phyloP scores from a whole-genome alignment of 495 filamentous ascomycete species.

The Aspergillus campestris region DNA sequence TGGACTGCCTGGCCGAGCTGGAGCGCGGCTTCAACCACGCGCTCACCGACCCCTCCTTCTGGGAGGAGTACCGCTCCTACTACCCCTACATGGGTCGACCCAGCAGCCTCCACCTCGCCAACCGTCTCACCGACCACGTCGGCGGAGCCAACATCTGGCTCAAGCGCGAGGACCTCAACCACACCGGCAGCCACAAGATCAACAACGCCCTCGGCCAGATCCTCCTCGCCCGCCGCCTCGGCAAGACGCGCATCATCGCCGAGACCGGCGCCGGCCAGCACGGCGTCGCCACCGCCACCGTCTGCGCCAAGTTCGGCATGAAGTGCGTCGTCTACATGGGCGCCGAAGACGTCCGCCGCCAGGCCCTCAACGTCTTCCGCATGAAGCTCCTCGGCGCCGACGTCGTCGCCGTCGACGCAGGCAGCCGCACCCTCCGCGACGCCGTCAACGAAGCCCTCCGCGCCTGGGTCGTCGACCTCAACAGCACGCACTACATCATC shows the following conservation, averaged over 20 bases:
- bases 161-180: slow-evolving; percentile 90
- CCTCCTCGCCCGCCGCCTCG: slow-evolving; percentile 68
- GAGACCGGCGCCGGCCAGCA: slow-evolving; percentile 97
- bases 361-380: slow-evolving; percentile 92
- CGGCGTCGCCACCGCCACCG: slow-evolving; percentile 89
- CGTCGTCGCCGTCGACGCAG: slow-evolving; percentile 81
- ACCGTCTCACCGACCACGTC: slow-evolving; percentile 77
- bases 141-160: slow-evolving; percentile 93
- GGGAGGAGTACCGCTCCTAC: slow-evolving; percentile 93
- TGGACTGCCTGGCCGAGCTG: slow-evolving; percentile 90
- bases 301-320: slow-evolving; percentile 96
- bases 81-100: slow-evolving; percentile 98
- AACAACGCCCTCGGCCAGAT: slow-evolving; percentile 93
- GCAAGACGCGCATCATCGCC: slow-evolving; percentile 90
- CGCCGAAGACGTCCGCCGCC: slow-evolving; percentile 84
- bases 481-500: slow-evolving; percentile 94
- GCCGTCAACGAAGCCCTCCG: slow-evolving; percentile 92
- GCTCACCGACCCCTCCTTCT: slow-evolving; percentile 80
- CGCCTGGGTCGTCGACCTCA: slow-evolving; percentile 77
- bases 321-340: slow-evolving; percentile 96
- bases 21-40: slow-evolving; percentile 85
- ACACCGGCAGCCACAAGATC: slow-evolving; percentile 86
- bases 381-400: slow-evolving; percentile 91
- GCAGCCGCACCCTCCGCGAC: slow-evolving; percentile 78
- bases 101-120: slow-evolving; percentile 80